Evolutionary conservation across 208 protist genomes (phyloP), one percentile per base, ranked within the genome.

Genomic region (Wallacemonas sp.): DNA sequence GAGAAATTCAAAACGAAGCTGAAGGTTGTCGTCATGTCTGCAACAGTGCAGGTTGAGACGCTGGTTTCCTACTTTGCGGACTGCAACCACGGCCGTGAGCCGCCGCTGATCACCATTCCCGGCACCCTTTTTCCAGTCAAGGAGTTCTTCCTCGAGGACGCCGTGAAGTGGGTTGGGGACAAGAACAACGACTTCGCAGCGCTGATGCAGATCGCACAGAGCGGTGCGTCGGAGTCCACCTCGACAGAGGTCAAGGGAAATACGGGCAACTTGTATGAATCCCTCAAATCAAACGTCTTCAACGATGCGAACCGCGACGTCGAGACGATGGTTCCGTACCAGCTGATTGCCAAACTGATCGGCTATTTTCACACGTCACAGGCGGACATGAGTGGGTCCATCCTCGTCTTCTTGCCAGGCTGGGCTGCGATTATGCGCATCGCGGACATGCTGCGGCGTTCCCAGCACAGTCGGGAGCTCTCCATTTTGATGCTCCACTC

Each of bases 21-120:
- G 70, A 99, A 99, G 71, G 80, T 99, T 29, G 96, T 99, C 48
- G 95, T 99, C 41, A 99, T 98, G 64, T 99, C 97, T 11, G 99
- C 99, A 3, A 94, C 90, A 19, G 70, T 93, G 63, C 85, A 93
- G 56, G 81, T 93, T 41, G 79, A 91, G 16, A 72, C 78, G 16
- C 68, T 96, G 26, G 66, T 75, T n/a, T 72, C 74, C 9, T 95
- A 95, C 74, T 93, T 93, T 70, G 33, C 43, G 2, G 63, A 65
- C 17, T 70, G 52, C 47, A 86, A 81, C 67, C 33, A 48, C 47
- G 60, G 44, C 0, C 64, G 61, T 30, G 21, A 52, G 23, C 73
- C 80, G 32, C 78, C 82, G 4, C 69, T 88, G 30, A 88, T 98
- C 54, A 88, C 71, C 49, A 87, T 98, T 58, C 87, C 95, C 19